These are phyloP conservation scores for Scleroderma bovista DNA, from an alignment of 768 basidiomycete species.

Conservation along the genomic window DNA sequence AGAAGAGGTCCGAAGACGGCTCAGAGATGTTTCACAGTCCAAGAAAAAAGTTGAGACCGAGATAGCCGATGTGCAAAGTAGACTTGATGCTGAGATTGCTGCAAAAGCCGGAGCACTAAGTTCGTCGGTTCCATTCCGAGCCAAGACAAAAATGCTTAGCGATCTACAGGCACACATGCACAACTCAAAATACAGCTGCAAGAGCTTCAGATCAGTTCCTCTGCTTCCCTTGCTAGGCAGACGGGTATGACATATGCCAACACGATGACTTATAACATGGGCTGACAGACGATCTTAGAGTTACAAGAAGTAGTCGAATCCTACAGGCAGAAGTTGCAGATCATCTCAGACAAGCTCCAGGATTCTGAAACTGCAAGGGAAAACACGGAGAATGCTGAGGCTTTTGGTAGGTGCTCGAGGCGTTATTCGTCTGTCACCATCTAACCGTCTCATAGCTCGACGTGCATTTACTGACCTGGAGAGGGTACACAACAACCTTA, in stretches of 20 bases:
- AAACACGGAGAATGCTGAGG: conserved; percentile 59
- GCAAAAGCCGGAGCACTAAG: conserved; percentile 57
- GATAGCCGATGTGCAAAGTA: conserved; percentile 46
- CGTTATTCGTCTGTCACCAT: background rate
- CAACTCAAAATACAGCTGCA: conserved; percentile 54
- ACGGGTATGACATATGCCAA: conserved; percentile 37
- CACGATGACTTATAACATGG: background rate
- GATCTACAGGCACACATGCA: conserved; percentile 42
- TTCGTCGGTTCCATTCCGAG: conserved; percentile 23
- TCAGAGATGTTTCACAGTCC: conserved; percentile 49
- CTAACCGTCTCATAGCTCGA: conserved; percentile 39
- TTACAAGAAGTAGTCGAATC: conserved; percentile 58
- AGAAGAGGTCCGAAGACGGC: conserved; percentile 56
- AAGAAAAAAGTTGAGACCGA: conserved; percentile 59
- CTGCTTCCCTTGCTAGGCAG: conserved; percentile 54
- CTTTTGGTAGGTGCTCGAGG: conserved; percentile 41
- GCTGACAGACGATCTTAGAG: conserved; percentile 34
- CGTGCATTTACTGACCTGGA: conserved; percentile 59
- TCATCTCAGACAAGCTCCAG: conserved; percentile 56
- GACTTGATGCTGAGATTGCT: conserved; percentile 45
- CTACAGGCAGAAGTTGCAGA: conserved; percentile 58
- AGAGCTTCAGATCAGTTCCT: conserved; percentile 55
- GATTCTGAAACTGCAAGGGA: conserved; percentile 63
- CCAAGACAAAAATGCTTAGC: background rate
- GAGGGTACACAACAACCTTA: conserved; percentile 46